These are phyloP conservation scores for Nepenthes gracilis DNA, from an alignment of 148 eudicot genomes.

Conservation along the genomic window DNA sequence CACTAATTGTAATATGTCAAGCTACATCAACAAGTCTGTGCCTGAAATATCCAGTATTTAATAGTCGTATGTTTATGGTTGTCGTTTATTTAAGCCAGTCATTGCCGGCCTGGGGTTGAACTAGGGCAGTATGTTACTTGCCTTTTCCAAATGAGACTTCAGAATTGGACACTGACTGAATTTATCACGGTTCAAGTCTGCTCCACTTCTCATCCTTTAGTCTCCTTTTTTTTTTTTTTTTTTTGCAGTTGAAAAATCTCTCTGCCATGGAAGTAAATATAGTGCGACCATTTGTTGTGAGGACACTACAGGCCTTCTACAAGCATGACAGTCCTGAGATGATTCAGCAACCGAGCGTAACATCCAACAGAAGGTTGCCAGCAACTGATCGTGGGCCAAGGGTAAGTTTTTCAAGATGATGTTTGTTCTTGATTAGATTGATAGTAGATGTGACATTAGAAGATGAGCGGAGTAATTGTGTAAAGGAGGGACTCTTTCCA, in stretches of 20 bases:
- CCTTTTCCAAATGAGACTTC: too few relatives aligned
- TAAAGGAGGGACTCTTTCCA: too few relatives aligned
- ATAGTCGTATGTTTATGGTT: too few relatives aligned
- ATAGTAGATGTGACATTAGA: neutral
- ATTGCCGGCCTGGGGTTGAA: too few relatives aligned
- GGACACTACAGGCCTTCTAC: conserved; percentile 74
- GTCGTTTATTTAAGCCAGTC: too few relatives aligned
- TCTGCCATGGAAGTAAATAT: conserved; percentile 98
- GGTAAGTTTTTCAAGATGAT: conserved; percentile 35
- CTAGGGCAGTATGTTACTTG: too few relatives aligned
- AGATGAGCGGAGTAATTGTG: neutral
- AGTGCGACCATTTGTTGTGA: conserved; percentile 79
- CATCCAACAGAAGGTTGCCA: conserved; percentile 39
- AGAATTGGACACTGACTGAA: too few relatives aligned
- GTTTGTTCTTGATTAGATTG: too few relatives aligned
- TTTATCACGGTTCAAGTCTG: too few relatives aligned
- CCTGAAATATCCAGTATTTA: too few relatives aligned
- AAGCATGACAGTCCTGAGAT: conserved; percentile 81
- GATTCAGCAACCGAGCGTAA: conserved; percentile 51
- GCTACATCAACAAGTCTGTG: too few relatives aligned
- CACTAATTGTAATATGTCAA: too few relatives aligned
- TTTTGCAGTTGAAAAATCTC: conserved; percentile 63
- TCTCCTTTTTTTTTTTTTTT: neutral
- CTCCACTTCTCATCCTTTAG: neutral
- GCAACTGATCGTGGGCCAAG: conserved; percentile 71